phyloP scores from a whole-genome alignment of 2,329 filamentous ascomycete genomes.

The Alternaria gaisen region DNA sequence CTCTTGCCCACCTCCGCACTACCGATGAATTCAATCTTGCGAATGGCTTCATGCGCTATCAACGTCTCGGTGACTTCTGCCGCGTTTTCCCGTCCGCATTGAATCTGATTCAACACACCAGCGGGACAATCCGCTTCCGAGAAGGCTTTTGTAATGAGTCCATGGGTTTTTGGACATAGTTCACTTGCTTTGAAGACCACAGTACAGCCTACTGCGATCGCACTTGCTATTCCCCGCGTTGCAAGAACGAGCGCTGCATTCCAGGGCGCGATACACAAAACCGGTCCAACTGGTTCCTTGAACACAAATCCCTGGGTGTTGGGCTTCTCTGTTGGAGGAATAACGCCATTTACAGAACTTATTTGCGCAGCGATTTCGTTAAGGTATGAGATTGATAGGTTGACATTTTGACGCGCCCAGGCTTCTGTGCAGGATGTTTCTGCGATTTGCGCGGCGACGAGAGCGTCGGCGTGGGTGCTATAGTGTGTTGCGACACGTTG shows the following conservation, averaged over 20 bases:
- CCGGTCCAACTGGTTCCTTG: slow-evolving; percentile 39
- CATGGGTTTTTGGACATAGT: slow-evolving; percentile 35
- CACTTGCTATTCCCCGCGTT: slow-evolving; percentile 48
- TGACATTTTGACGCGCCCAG: slow-evolving; percentile 50
- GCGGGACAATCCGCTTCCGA: slow-evolving; percentile 73
- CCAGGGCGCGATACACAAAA: slow-evolving; percentile 44
- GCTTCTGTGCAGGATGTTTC: slow-evolving; percentile 61
- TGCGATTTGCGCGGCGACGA: slow-evolving; percentile 65
- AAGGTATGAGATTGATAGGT: slow-evolving; percentile 51
- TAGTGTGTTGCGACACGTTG: slow-evolving; percentile 72
- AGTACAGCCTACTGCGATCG: slow-evolving; percentile 66
- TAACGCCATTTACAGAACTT: slow-evolving; percentile 26
- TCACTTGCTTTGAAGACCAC: slow-evolving; percentile 42
- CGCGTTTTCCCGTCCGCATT: slow-evolving; percentile 66
- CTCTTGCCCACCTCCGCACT: slow-evolving; percentile 74
- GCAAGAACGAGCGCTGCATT: slow-evolving; percentile 58
- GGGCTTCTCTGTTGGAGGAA: slow-evolving; percentile 39
- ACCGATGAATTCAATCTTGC: slow-evolving; percentile 80
- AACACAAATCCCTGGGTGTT: slow-evolving; percentile 43
- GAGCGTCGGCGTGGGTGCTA: slow-evolving; percentile 64
- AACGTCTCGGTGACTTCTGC: slow-evolving; percentile 72
- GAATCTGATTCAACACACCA: slow-evolving; percentile 76
- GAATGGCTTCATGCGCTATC: slow-evolving; percentile 70
- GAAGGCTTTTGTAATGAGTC: slow-evolving; percentile 30
- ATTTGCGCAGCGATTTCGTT: slow-evolving; percentile 56